Evolutionary conservation across 73 alveolate species (phyloP), one percentile per base, ranked within the genome.

Genomic region (Stentor coeruleus): DNA sequence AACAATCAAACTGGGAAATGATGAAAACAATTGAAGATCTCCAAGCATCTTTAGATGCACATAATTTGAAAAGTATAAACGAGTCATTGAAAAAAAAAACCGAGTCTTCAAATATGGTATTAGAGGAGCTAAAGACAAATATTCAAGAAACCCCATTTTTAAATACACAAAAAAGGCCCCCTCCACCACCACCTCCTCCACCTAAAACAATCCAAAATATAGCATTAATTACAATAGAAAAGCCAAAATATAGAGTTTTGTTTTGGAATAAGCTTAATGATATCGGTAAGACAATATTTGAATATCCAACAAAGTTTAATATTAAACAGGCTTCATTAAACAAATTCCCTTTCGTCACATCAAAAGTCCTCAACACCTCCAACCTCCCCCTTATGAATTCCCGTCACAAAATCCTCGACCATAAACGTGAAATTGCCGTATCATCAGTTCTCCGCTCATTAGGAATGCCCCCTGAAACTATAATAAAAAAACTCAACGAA

Each of bases 171-270:
- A 66, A 66, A 66, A 2, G 49, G 15, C 2, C 41, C 33, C 2
- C 37, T 26, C 79, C n/a, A 15, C 79, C 79, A 28, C 79, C 79
- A 66, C 39, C 79, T 1, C 79, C 79, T 26, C 42, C 79, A 2
- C 79, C 79, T 20, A 20, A 28, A 2, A 20, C 79, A 28, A 28
- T 2, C 11, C 11, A 20, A 1, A 66, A 26, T 66, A 37, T 11
- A 15, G 2, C 79, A 20, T 28, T 20, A 20, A n/a, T 57, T 57
- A 57, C 15, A 1, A 57, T 31, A 57, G 15, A 20, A 20, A 66
- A 66, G 2, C n/a, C 49, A 37, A 66, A 31, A 0, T 66, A 28
- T 31, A 20, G 41, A 26, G 15, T 40, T 66, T 33, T 66, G 2
- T 66, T 66, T 33, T 66, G 79, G 79, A 20, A 20, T 15, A 66